Conservation (phyloP, 192 early-diverging fungal species). For the Coemansia sp. region DNA sequence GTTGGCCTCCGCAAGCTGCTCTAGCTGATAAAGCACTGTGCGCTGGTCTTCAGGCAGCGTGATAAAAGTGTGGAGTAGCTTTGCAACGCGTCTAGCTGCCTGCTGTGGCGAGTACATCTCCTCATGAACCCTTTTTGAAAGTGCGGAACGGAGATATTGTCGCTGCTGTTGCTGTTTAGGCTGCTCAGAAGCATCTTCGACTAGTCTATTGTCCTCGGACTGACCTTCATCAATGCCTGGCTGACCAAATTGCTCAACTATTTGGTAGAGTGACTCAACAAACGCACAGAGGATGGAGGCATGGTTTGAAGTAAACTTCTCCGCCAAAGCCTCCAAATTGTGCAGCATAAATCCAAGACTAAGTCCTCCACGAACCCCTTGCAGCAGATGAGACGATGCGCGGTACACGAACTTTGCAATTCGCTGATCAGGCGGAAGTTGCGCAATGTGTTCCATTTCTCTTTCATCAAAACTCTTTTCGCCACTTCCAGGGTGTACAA, state of each 20-base stretch:
- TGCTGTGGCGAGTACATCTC: constrained; percentile 22
- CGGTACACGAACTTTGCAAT: constrained; percentile 53
- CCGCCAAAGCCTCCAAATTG: constrained; percentile 37
- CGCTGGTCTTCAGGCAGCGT: constrained; percentile 39
- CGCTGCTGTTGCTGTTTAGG: neutral
- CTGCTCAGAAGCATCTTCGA: neutral
- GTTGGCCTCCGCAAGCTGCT: constrained; percentile 49
- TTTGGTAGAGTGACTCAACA: constrained; percentile 45
- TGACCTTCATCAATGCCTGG: neutral
- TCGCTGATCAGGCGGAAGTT: constrained; percentile 48
- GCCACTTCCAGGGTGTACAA: neutral
- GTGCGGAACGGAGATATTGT: constrained; percentile 26
- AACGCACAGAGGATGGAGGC: constrained; percentile 46
- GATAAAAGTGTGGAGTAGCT: constrained; percentile 47
- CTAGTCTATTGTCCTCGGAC: neutral
- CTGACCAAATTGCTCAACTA: constrained; percentile 22
- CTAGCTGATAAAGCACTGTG: constrained; percentile 39
- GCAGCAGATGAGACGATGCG: constrained; percentile 52
- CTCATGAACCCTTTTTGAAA: constrained; percentile 37
- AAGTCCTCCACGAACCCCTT: constrained; percentile 47
- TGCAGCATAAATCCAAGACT: constrained; percentile 54
- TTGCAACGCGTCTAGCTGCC: constrained; percentile 33
- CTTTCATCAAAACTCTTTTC: constrained; percentile 29
- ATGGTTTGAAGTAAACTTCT: constrained; percentile 42
- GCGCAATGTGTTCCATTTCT: constrained; percentile 45